Evolutionary conservation across 2,329 filamentous ascomycete genomes (phyloP), one percentile per base, ranked within the genome.

Genomic region (Byssochlamys sp.): DNA sequence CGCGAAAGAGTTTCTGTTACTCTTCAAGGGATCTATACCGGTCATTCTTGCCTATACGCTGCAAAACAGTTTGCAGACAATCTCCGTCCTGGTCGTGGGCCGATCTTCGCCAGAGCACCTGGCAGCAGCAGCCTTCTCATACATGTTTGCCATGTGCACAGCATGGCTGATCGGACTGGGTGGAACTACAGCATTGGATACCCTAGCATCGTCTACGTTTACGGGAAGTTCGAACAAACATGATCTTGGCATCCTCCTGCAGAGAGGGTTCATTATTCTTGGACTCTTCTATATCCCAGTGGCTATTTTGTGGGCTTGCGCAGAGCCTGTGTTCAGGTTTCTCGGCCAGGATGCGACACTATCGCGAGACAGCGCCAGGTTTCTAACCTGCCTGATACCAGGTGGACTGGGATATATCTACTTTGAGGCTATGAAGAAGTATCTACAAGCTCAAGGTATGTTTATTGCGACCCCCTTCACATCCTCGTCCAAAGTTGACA

Each of bases 141-240:
- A 94, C 77, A 95, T 95, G 90, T 95, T 95, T 65, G 90, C 90
- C 56, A 91, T 92, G 88, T 85, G 88, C 25, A 90, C 89, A 0
- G 90, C 86, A 0, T 95, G 90, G 90, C 81, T 95, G 39, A 88
- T 95, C 59, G 90, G 86, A 0, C 81, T 95, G 3, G 90, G 90
- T 28, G 90, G 90, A 6, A 91, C 89, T 0, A 95, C 89, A 1
- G 90, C 90, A 0, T 80, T 95, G 50, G 90, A 95, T 70, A 95
- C 90, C 0, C 77, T 95, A 26, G 90, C 89, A 1, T 91, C 89
- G 0, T 89, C 86, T 52, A 87, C 86, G 51, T 95, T 90, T 70
- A 95, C 90, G 0, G 88, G 88, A 0, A 89, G 88, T 61, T 83
- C 85, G 62, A 86, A 92, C 70, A 90, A 87, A 60, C 83, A 89